Evolutionary conservation across 805 yeast species (phyloP).

Genomic region (Candida glaebosa): DNA sequence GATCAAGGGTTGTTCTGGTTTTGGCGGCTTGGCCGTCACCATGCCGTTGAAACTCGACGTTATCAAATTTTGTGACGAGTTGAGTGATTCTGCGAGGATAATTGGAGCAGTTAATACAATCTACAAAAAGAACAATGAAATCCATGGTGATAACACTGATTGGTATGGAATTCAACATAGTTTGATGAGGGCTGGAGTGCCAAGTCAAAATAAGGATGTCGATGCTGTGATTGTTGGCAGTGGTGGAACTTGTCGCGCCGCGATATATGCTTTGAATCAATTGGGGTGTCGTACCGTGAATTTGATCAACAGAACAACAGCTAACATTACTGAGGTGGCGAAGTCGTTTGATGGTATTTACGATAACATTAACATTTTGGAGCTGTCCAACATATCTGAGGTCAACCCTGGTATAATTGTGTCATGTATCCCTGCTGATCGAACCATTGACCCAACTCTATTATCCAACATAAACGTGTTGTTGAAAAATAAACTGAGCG

Average conservation of each 20-base stretch:
- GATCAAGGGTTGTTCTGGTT: slow-evolving; percentile 41
- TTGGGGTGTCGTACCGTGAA: slow-evolving; percentile 78
- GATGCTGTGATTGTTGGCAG: slow-evolving; percentile 86
- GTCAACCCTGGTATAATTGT: slow-evolving; percentile 57
- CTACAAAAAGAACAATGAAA: slow-evolving; percentile 43
- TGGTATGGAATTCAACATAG: slow-evolving; percentile 85
- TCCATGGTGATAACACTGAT: slow-evolving; percentile 89
- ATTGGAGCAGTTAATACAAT: slow-evolving; percentile 96
- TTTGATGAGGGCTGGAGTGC: slow-evolving; percentile 60
- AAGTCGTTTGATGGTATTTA: slow-evolving; percentile 56
- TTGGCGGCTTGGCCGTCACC: slow-evolving; percentile 96
- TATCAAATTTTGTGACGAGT: slow-evolving; percentile 57
- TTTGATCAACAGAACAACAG: slow-evolving; percentile 73
- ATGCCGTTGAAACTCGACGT: slow-evolving; percentile 89
- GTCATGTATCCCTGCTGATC: slow-evolving; percentile 82
- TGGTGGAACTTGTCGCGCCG: slow-evolving; percentile 97
- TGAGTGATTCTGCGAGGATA: slow-evolving; percentile 71
- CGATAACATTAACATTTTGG: slow-evolving; percentile 53
- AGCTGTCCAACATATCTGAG: slow-evolving; percentile 39
- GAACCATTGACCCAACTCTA: slow-evolving; percentile 56
- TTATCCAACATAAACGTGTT: slow-evolving; percentile 45
- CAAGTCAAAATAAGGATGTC: slow-evolving; percentile 35
- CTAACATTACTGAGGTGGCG: slow-evolving; percentile 59
- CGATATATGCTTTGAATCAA: slow-evolving; percentile 75
- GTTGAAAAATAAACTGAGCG: slow-evolving; percentile 37